Base-by-base conservation (phyloP, 1,284 basidiomycete species). In the Prillingera fragicola region DNA sequence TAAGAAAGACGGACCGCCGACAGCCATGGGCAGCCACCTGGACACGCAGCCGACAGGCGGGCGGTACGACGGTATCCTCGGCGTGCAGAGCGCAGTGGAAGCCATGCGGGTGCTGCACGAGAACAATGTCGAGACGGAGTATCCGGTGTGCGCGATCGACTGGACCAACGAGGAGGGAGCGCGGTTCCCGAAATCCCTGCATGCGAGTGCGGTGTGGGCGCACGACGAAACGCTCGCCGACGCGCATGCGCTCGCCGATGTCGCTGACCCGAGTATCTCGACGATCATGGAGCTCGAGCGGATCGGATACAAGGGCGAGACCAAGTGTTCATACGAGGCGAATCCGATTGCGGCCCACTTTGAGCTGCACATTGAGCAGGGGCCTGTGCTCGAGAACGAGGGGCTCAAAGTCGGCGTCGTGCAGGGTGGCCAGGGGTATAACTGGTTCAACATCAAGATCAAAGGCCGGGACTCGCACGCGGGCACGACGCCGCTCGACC, bases 321-420 rank as follows among this genome's bases (percentile, higher is more conserved):
- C 38, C 12, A 45, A 48, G 1, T 50, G 44, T 29, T 29, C 32
- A n/a, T 34, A 48, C 50, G 13, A 42, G 21, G 17, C 33, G 2
- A 54, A 43, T 36, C 56, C 54, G 5, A 46, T 63, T 31, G 52
- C 33, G 17, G 60, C 60, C 5, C 61, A 63, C 43, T 63, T 63
- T 43, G 61, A 63, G 51, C 36, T 62, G 14, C 60, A 63, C 48
- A 63, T 63, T 25, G 61, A 63, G 46, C 61, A 63, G 37, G 61
- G 60, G 9, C 61, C 60, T 3, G 52, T 63, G 7, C 50, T 63
- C 24, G 54, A 58, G 43, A 32, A 31, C 9, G 45, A 41, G n/a
- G 33, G 27, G 25, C 33, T 45, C 24, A 40, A 37, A n/a, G 48
- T 59, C 31, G 55, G 48, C n/a, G 44, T 55, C 34, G 59, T 63